Conservation (phyloP, 345 rosid genomes). For the Moricandia moricandioides region DNA sequence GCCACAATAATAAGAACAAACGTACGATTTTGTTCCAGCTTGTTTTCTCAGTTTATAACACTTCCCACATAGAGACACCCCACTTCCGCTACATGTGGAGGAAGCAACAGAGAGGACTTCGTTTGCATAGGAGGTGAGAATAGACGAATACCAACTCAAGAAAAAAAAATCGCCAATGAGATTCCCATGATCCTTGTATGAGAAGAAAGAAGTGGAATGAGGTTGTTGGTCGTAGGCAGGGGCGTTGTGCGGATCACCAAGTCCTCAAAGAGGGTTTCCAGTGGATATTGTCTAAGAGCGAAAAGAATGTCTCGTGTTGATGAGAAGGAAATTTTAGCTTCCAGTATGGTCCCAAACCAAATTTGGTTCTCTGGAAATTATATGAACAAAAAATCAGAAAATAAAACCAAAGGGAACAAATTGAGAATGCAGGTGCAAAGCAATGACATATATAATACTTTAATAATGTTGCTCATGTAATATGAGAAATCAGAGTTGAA, state of each 20-base stretch:
- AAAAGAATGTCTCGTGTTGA: conserved; percentile 29
- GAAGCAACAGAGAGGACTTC: too few species aligned
- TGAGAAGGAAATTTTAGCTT: conserved; percentile 41
- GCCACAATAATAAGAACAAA: too few species aligned
- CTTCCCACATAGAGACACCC: too few species aligned
- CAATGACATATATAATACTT: background rate
- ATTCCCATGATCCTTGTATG: too few species aligned
- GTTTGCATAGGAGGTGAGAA: too few species aligned
- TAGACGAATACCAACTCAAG: too few species aligned
- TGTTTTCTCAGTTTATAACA: too few species aligned
- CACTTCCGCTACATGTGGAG: too few species aligned
- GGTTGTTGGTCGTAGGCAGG: too few species aligned
- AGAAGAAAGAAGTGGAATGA: conserved; percentile 40
- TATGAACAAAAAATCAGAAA: conserved; percentile 1
- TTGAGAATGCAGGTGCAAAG: background rate
- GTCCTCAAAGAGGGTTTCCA: conserved; percentile 49
- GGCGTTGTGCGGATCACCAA: conserved; percentile 64
- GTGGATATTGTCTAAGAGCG: conserved; percentile 60
- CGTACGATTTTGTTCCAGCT: too few species aligned
- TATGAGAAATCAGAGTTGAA: background rate
- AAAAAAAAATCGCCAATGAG: too few species aligned
- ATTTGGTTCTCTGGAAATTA: conserved; percentile 64
- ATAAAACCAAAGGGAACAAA: conserved; percentile 8
- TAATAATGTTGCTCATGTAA: background rate
- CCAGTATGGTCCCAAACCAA: conserved; percentile 85